phyloP scores from a whole-genome alignment of 2,329 filamentous ascomycete genomes.

The Penicillium digitatum region DNA sequence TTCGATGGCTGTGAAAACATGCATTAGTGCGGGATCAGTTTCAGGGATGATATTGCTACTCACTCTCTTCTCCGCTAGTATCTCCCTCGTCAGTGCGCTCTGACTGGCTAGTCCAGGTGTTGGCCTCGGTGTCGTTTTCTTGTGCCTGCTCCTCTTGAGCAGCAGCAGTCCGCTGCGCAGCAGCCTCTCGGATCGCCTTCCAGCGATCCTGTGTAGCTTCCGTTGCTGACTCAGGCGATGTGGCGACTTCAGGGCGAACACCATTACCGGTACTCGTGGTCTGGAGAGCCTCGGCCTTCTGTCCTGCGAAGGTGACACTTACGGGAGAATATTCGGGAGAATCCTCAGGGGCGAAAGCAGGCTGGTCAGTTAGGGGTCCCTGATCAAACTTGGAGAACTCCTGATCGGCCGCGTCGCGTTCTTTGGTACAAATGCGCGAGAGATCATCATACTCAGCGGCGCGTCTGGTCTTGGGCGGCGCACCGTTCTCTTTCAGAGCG shows the following conservation, averaged over 20 bases:
- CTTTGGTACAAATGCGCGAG: slow-evolving; percentile 57
- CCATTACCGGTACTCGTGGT: slow-evolving; percentile 19
- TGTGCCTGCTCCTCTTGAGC: slow-evolving; percentile 23
- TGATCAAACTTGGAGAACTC: slow-evolving; percentile 73
- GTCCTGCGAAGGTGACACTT: slow-evolving; percentile 16
- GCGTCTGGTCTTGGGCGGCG: slow-evolving; percentile 44
- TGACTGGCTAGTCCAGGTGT: slow-evolving; percentile 50
- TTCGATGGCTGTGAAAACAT: slow-evolving; percentile 68
- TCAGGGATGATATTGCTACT: slow-evolving; percentile 41
- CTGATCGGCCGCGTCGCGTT: slow-evolving; percentile 43
- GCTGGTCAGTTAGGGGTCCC: slow-evolving; percentile 80
- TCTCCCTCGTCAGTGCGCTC: slow-evolving; percentile 72
- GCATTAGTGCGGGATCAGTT: slow-evolving; percentile 24
- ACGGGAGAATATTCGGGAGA: slow-evolving; percentile 41
- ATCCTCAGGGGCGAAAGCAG: slow-evolving; percentile 69
- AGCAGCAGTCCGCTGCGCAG: slow-evolving; percentile 67
- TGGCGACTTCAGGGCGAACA: slow-evolving; percentile 6
- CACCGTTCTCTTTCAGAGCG: slow-evolving; percentile 19
- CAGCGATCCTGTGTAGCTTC: slow-evolving; percentile 65
- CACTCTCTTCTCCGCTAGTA: slow-evolving; percentile 92
- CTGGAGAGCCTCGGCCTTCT: slow-evolving; percentile 16
- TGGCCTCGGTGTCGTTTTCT: slow-evolving; percentile 56
- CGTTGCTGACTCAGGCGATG: slow-evolving; percentile 1
- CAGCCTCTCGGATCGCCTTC: slow-evolving; percentile 95
- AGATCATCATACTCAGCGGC: slow-evolving; percentile 53